Base-by-base conservation (phyloP, 2,329 filamentous ascomycete species). In the Colletotrichum sp. region DNA sequence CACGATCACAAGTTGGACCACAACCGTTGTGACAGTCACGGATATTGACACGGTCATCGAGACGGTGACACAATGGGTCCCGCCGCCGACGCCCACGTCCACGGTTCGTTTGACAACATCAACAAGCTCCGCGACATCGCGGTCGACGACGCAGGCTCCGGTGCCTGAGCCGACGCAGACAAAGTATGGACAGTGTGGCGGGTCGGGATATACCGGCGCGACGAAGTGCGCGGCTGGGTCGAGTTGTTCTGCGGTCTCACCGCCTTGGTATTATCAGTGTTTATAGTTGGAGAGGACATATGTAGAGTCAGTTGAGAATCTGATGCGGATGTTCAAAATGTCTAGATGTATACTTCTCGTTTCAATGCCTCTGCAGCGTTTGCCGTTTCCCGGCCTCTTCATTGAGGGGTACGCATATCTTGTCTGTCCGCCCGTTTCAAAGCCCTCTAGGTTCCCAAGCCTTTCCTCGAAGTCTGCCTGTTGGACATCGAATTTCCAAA, bases 131-230 rank as follows among this genome's bases (percentile, higher is more conserved):
- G 16, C 52, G 7, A 58, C 52, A 12, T 34, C 71, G 9, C 25
- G 34, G 25, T 27, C 74, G 10, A 70, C 71, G 56, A 74, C 66
- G n/a, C 66, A 56, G 30, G 61, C 74, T 8, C 71, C 74, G 3
- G 30, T 61, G 1, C 61, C 66, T 8, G 70, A 76, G 22, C 66
- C 66, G 36, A 76, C 74, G 27, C 74, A 76, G 62, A 76, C 72
- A 4, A 70, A 66, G 28, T 77, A 76, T n/a, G 72, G 69, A 1
- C 76, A 77, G 12, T 76, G 76, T 25, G 76, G 76, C n/a, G 76
- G 73, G 5, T 73, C 64, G 36, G 65, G 62, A 3, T 70, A 73
- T 15, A 18, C n/a, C 6, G 76, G 76, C 9, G 58, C 73, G n/a
- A 77, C 76, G 3, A 68, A 52, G 36, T 77, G 73, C 52, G 73